phyloP scores from a whole-genome alignment of 2,329 filamentous ascomycete species.

The Zasmidium cellare region DNA sequence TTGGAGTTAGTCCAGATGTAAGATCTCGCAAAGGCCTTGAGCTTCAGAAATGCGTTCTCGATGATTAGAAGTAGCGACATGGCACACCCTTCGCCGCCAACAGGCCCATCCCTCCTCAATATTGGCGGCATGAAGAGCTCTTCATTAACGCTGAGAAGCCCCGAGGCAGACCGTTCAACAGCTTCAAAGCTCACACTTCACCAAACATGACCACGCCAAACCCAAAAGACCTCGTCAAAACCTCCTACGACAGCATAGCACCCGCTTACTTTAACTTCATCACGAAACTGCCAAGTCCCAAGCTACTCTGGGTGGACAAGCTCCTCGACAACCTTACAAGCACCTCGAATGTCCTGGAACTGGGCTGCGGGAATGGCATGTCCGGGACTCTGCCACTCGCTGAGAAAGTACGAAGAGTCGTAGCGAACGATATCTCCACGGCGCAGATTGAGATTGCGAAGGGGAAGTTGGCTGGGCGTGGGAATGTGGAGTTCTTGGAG shows the following conservation, averaged over 20 bases:
- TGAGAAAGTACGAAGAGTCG: slow-evolving; percentile 6
- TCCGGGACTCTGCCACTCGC: slow-evolving; percentile 29
- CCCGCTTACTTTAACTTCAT: slow-evolving; percentile 6
- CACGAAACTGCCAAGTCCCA: slow-evolving; percentile 1
- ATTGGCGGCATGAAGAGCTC: too few relatives aligned
- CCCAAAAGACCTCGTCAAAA: slow-evolving; percentile 1
- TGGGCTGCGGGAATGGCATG: slow-evolving; percentile 42
- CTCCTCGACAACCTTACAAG: neutral
- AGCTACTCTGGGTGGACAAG: slow-evolving; percentile 3
- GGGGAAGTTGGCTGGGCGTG: neutral
- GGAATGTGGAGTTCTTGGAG: slow-evolving; percentile 2
- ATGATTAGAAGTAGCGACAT: too few relatives aligned
- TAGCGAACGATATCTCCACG: slow-evolving; percentile 21
- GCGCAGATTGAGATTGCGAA: slow-evolving; percentile 16
- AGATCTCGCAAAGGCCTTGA: too few relatives aligned
- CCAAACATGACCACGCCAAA: too few relatives aligned
- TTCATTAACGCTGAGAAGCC: too few relatives aligned
- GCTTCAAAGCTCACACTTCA: too few relatives aligned
- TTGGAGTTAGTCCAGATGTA: too few relatives aligned
- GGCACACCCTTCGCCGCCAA: too few relatives aligned
- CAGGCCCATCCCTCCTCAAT: too few relatives aligned
- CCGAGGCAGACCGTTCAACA: too few relatives aligned
- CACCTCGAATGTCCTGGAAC: slow-evolving; percentile 34
- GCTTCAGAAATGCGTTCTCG: too few relatives aligned
- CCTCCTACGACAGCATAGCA: slow-evolving; percentile 8